phyloP scores from a whole-genome alignment of 345 rosid species.

The Pistacia atlantica region DNA sequence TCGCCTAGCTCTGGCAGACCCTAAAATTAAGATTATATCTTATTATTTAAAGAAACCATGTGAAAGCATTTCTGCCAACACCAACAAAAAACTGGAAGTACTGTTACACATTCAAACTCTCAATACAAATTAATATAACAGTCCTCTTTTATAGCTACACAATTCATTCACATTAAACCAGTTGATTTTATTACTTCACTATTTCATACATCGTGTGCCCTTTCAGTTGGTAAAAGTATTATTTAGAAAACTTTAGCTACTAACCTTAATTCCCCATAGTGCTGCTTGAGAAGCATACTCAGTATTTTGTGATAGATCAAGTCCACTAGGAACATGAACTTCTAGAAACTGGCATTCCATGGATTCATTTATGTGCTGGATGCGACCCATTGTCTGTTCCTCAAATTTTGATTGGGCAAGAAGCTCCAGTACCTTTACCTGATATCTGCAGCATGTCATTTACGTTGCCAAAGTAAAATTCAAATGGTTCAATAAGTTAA shows the following conservation, averaged over 20 bases:
- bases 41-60: conserved; percentile 38
- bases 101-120: no score
- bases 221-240: no score
- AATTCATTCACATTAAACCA: no score
- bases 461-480: conserved; percentile 17
- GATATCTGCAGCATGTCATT: conserved; percentile 59
- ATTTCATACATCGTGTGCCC: no score
- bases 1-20: conserved; percentile 94
- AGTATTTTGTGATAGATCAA: conserved; percentile 72
- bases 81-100: conserved; percentile 1
- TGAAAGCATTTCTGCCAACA: not conserved
- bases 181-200: no score
- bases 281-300: conserved; percentile 91
- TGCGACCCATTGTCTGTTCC: conserved; percentile 40
- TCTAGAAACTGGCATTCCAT: conserved; percentile 64
- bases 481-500: conserved; percentile 2
- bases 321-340: conserved; percentile 68
- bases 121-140: no score
- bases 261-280: conserved; percentile 92
- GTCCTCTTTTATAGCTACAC: no score
- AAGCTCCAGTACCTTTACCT: conserved; percentile 79
- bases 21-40: conserved; percentile 57
- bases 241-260: conserved; percentile 14
- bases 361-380: conserved; percentile 42
- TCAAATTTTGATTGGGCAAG: conserved; percentile 58